A percentile compares a stretch with the other conserved stretches of the same genome.
phyloP scores from a whole-genome alignment of 2,329 filamentous ascomycete genomes.

The Ceratocystis cacaofunesta region DNA sequence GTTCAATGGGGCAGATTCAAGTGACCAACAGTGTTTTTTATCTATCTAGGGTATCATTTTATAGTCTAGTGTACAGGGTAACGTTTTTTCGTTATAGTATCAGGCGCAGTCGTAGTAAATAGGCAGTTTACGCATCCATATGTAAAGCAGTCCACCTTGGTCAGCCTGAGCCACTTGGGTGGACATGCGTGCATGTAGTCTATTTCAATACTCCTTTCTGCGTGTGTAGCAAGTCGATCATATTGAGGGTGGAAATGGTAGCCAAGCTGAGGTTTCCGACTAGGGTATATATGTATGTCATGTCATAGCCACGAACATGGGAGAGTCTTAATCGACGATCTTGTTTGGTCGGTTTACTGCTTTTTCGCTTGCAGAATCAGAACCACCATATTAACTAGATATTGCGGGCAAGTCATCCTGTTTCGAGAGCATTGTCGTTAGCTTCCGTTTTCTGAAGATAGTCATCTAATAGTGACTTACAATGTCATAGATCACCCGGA shows the following conservation, averaged over 20 bases:
- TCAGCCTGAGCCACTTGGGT: no score
- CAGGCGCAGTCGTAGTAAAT: not conserved
- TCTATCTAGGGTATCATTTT: not conserved
- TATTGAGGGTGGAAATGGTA: not conserved
- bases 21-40: not conserved
- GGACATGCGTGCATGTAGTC: no score
- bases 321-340: not conserved
- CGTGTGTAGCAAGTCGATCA: not conserved
- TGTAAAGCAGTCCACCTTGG: not conserved
- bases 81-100: not conserved
- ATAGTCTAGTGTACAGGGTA: not conserved
- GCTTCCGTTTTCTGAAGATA: not conserved
- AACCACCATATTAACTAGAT: not conserved
- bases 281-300: not conserved
- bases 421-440: not conserved
- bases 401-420: not conserved
- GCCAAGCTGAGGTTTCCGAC: not conserved
- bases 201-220: no score
- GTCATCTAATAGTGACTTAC: constrained; percentile 33
- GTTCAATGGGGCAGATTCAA: not conserved
- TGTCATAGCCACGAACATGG: not conserved
- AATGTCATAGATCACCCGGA: constrained; percentile 79
- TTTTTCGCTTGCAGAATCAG: not conserved
- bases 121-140: not conserved
- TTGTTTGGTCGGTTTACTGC: not conserved